phyloP scores from a whole-genome alignment of 108 stramenopile genomes.

The Conticribra guillardii region DNA sequence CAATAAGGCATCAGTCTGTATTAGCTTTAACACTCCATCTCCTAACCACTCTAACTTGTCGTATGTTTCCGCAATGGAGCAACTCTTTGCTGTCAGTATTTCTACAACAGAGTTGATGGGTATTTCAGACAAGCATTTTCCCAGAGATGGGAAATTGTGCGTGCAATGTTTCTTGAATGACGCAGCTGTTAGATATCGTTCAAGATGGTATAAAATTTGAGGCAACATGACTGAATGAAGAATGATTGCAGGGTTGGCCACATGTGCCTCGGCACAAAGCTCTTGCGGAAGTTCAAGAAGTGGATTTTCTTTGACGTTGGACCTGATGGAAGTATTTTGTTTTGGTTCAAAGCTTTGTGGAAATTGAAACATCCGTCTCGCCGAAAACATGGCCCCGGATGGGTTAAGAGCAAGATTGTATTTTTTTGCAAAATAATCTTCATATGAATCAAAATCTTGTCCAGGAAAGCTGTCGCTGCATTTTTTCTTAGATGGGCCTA shows the following conservation, averaged over 20 bases:
- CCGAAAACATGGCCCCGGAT: slow-evolving; percentile 39
- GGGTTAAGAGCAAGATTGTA: slow-evolving; percentile 16
- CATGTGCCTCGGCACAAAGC: slow-evolving; percentile 43
- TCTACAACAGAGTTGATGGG: slow-evolving; percentile 20
- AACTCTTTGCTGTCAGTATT: slow-evolving; percentile 51
- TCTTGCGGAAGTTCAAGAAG: slow-evolving; percentile 45
- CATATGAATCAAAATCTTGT: slow-evolving; percentile 38
- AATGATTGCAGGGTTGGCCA: slow-evolving; percentile 56
- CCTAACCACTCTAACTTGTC: slow-evolving; percentile 64
- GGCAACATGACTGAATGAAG: slow-evolving; percentile 55
- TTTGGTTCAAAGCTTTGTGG: slow-evolving; percentile 22
- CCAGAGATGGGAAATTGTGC: slow-evolving; percentile 37
- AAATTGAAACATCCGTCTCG: slow-evolving; percentile 43
- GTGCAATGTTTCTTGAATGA: slow-evolving; percentile 48
- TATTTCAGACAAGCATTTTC: slow-evolving; percentile 27
- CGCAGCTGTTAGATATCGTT: slow-evolving; percentile 32
- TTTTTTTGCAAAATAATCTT: slow-evolving; percentile 45
- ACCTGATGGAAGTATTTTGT: background rate
- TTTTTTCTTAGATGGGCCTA: slow-evolving; percentile 35
- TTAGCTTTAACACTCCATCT: slow-evolving; percentile 66
- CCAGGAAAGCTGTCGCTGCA: slow-evolving; percentile 41
- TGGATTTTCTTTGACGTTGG: slow-evolving; percentile 3
- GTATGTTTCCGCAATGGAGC: slow-evolving; percentile 36
- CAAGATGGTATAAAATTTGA: slow-evolving; percentile 52
- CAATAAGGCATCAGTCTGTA: slow-evolving; percentile 63